These are phyloP conservation scores for Pleurozium schreberi DNA, from an alignment of 225 moss, liverwort and hornwort species.

Conservation along the genomic window DNA sequence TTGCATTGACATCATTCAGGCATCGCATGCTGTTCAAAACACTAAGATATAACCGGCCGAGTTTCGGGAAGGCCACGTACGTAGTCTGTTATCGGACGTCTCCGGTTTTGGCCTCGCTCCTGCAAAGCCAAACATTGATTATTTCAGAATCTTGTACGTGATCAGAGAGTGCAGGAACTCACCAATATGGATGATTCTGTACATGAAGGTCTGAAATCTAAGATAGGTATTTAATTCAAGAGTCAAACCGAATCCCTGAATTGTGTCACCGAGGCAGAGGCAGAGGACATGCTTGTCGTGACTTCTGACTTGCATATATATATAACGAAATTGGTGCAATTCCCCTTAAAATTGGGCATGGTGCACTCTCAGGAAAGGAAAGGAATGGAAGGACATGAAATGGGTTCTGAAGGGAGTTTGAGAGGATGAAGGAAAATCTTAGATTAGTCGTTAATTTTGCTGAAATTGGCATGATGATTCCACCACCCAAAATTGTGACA, in stretches of 20 bases:
- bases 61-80: background rate
- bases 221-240: no score
- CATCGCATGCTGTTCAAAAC: background rate
- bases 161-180: background rate
- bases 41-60: background rate
- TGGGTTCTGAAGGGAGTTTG: background rate
- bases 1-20: background rate
- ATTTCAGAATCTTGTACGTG: background rate
- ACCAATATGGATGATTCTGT: background rate
- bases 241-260: background rate
- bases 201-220: no score
- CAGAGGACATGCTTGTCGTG: background rate
- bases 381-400: background rate
- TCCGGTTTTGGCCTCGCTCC: background rate
- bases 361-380: background rate
- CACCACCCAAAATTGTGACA: rapidly evolving
- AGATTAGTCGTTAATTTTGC: no score
- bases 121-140: background rate
- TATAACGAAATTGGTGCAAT: background rate
- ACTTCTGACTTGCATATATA: background rate
- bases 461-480: background rate
- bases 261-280: background rate
- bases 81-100: background rate
- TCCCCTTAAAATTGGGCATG: background rate
- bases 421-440: background rate